Base-by-base conservation (phyloP, 441 rosid species). In the Gossypium gossypioides region DNA sequence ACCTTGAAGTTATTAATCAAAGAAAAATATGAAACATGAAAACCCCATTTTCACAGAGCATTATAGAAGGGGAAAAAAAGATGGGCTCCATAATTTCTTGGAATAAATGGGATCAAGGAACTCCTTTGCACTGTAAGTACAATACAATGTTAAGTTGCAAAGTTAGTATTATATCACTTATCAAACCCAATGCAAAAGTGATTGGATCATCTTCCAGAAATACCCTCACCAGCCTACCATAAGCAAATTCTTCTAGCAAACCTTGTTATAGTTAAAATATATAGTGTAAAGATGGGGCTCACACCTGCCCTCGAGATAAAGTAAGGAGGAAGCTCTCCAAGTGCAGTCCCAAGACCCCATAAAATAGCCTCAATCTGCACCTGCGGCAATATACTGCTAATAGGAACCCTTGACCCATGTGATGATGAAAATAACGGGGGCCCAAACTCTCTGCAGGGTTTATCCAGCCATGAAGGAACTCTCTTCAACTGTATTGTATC, bases 251-350 rank as follows among this genome's bases (percentile, higher is more conserved):
- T 51, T 46, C 2, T n/a, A 46, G 34, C 12, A 46, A 24, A 24
- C 18, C n/a, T 3, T 60, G 57, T 42, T 8, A 22, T 6, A 18
- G 6, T 67, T 50, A 72, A 25, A 48, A 48, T n/a, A 42, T 5
- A 18, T n/a, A 29, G 59, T 32, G 52, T 57, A 63, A 57, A 58
- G 46, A 21, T 19, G 54, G 34, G 48, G n/a, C 21, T 16, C 80
- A 32, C 72, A 93, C 98, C 98, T 76, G 97, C 96, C 74, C 97
- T 89, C 65, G 98, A 90, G 82, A 94, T 88, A 78, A 94, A 94
- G 87, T 92, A 94, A 56, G 98, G 98, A 84, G 98, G 98, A 57
- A 57, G 61, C 61, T 57, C 61, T 57, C 61, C 32, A 57, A 57
- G 61, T 57, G 61, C 61, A 22, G 98, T 94, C 72, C 98, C 98